phyloP scores from a whole-genome alignment of 768 basidiomycete species.

The Lentinula lateritia region DNA sequence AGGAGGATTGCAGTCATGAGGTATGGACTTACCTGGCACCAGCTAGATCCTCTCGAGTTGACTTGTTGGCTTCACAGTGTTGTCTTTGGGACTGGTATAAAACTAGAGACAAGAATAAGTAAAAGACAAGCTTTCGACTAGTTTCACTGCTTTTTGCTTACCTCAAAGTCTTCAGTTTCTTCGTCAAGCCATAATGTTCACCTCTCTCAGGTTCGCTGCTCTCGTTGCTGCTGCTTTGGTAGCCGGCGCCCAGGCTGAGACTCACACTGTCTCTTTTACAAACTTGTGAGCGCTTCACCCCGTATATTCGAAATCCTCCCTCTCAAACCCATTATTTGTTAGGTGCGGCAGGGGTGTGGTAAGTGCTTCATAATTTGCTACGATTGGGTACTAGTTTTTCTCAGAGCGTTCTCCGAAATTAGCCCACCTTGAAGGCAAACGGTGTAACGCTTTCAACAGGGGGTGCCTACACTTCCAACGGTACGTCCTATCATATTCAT shows the following conservation, averaged over 20 bases:
- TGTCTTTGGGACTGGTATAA: not conserved
- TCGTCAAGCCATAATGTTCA: not conserved
- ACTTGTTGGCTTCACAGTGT: not conserved
- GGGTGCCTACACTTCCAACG: conserved; percentile 19
- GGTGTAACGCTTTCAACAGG: conserved; percentile 23
- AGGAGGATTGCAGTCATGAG: not conserved
- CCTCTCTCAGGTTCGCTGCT: not conserved
- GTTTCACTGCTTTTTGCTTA: not conserved
- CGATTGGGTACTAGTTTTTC: not conserved
- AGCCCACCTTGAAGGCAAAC: conserved; percentile 12
- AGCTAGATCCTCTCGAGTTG: not conserved
- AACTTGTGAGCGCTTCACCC: not conserved
- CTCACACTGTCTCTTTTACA: conserved; percentile 2
- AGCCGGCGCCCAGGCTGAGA: not conserved
- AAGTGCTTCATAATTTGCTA: not conserved
- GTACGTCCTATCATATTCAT: not conserved
- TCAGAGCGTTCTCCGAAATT: not conserved
- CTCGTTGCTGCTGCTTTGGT: conserved; percentile 1
- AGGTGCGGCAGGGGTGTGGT: conserved; percentile 1
- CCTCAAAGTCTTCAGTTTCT: not conserved
- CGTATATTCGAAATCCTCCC: too few species aligned
- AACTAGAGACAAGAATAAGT: not conserved
- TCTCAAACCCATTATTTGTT: too few species aligned
- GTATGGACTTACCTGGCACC: not conserved
- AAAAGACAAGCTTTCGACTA: not conserved